Evolutionary conservation across 164 flowering plant species (phyloP).

Genomic region (Litsea cubeba): DNA sequence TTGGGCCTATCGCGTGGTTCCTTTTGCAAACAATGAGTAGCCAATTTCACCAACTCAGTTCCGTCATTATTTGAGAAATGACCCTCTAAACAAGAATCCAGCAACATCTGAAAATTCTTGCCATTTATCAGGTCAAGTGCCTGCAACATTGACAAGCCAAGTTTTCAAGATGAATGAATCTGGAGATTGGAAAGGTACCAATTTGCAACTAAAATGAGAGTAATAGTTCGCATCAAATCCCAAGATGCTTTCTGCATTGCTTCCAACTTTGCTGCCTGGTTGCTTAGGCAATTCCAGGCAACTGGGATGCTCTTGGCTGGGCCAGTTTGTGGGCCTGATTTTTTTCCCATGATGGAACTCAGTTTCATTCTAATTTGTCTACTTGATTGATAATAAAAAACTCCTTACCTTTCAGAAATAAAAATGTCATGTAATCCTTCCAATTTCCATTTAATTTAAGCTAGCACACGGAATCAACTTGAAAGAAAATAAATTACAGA

Average conservation of each 20-base stretch:
- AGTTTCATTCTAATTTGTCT: no score
- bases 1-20: constrained; percentile 95
- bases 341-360: no score
- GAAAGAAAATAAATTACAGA: neutral
- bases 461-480: neutral
- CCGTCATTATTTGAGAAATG: constrained; percentile 88
- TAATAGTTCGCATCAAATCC: neutral
- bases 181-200: neutral
- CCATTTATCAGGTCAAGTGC: constrained; percentile 91
- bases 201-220: neutral
- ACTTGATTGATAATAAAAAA: no score
- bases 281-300: no score
- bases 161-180: neutral
- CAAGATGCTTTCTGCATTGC: no score
- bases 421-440: no score
- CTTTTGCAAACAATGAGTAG: constrained; percentile 83
- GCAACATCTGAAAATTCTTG: constrained; percentile 71
- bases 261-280: no score
- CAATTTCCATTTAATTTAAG: neutral
- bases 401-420: no score
- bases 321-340: no score
- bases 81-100: constrained; percentile 91
- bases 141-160: constrained; percentile 26
- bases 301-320: no score
- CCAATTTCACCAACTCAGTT: constrained; percentile 74